Percentiles rank a stretch among this genome's conserved stretches.
These are phyloP conservation scores for Selaginella tamariscina DNA, from an alignment of 75 land plant genomes.

Conservation along the genomic window DNA sequence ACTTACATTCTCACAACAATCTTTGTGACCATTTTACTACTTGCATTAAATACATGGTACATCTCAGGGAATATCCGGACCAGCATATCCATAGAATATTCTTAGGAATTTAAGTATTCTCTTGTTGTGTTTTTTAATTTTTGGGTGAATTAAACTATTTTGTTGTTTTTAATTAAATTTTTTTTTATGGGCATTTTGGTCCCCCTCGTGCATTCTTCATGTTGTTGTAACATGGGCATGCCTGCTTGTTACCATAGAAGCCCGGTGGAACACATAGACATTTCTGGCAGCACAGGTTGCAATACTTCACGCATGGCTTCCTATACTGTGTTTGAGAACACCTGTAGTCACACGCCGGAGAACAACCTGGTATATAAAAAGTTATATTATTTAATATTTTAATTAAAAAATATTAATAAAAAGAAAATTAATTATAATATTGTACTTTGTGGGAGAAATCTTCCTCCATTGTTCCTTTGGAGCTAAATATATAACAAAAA, in stretches of 20 bases:
- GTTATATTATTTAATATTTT: background rate
- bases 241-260: conserved; percentile 34
- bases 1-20: background rate
- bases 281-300: conserved; percentile 30
- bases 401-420: background rate
- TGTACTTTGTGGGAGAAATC: background rate
- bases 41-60: too few relatives aligned
- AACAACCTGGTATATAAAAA: conserved; percentile 16
- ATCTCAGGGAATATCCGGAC: too few relatives aligned
- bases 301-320: conserved; percentile 33
- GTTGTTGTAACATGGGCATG: conserved; percentile 36
- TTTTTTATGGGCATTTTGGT: conserved; percentile 26
- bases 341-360: conserved; percentile 14
- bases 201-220: conserved; percentile 33
- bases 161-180: too few relatives aligned
- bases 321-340: conserved; percentile 21
- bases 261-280: conserved; percentile 35
- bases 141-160: too few relatives aligned
- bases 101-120: background rate
- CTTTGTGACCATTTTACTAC: too few relatives aligned
- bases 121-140: background rate
- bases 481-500: background rate
- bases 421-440: background rate
- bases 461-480: background rate
- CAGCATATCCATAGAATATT: too few relatives aligned